These are phyloP conservation scores for Straminergon stramineum DNA, from an alignment of 225 moss, liverwort and hornwort species.

Conservation along the genomic window DNA sequence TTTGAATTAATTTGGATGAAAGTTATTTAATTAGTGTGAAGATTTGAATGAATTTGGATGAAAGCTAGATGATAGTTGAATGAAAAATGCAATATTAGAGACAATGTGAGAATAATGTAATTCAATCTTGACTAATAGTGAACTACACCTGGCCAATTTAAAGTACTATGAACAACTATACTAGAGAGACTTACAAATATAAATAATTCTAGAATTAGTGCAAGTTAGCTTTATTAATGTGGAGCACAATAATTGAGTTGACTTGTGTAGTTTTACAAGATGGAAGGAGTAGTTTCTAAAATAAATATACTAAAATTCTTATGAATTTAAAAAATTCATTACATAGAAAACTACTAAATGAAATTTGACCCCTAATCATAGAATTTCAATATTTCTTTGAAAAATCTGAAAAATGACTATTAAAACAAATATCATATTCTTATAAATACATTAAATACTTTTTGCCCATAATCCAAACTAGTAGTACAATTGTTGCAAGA, in stretches of 20 bases:
- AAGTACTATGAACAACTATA: not conserved
- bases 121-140: fast-evolving
- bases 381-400: not conserved
- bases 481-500: too few relatives aligned
- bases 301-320: not conserved
- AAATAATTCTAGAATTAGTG: not conserved
- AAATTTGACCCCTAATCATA: not conserved
- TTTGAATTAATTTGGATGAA: not conserved
- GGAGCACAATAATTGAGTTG: not conserved
- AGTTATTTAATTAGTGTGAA: not conserved
- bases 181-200: not conserved
- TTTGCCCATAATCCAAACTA: too few relatives aligned
- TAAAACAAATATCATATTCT: not conserved
- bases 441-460: not conserved
- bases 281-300: not conserved
- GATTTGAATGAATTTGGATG: not conserved
- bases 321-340: not conserved
- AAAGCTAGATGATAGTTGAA: not conserved
- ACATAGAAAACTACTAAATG: not conserved
- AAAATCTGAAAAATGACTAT: not conserved
- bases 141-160: not conserved
- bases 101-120: not conserved
- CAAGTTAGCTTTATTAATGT: not conserved
- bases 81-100: too few relatives aligned
- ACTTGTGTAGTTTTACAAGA: not conserved